Evolutionary conservation across 495 filamentous ascomycete genomes (phyloP), one percentile per base, ranked within the genome.

Genomic region (Penicillium fimorum): DNA sequence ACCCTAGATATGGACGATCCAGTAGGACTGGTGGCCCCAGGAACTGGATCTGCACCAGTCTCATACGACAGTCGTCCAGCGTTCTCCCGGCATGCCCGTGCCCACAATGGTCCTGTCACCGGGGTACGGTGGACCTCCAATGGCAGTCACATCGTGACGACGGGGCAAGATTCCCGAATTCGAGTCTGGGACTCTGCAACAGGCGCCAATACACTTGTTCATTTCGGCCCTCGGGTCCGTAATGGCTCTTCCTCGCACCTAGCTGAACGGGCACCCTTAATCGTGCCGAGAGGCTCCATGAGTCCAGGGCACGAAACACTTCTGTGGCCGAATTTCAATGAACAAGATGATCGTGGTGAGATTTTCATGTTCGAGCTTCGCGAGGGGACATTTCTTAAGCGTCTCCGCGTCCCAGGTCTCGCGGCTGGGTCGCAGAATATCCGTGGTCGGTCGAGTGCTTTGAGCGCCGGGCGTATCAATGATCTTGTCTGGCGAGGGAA

Each of bases 41-140:
- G 46, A 41, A 50, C 53, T 55, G 50, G 45, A 33, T 44, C 53
- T 58, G 63, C 62, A 44, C 58, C 62, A 25, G 20, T 43, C 24
- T 65, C 68, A 30, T 71, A 68, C 56, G 50, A 69, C 50, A 69
- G 69, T 46, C 70, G 73, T 9, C 76, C 83, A 37, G 78, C 77
- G 1, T 74, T 76, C 46, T 79, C 77, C 1, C 76, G 67, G 30
- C 69, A 74, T 47, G 76, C 76, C 4, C 81, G 82, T 47, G 87
- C 92, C 8, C 92, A 96, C 62, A 74, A 75, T 18, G 90, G 87
- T 0, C 79, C 88, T 18, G 91, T 91, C 42, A 96, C 95, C 59
- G 90, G 89, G 0, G 76, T 96, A 13, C 78, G 85, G 0, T 97
- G 90, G 91, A 90, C 88, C 8, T 84, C 90, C 47, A 84, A 87